Percentiles rank a stretch among this genome's conserved stretches.
phyloP scores from a whole-genome alignment of 1,284 basidiomycete species.

The Cryptococcus sp. region DNA sequence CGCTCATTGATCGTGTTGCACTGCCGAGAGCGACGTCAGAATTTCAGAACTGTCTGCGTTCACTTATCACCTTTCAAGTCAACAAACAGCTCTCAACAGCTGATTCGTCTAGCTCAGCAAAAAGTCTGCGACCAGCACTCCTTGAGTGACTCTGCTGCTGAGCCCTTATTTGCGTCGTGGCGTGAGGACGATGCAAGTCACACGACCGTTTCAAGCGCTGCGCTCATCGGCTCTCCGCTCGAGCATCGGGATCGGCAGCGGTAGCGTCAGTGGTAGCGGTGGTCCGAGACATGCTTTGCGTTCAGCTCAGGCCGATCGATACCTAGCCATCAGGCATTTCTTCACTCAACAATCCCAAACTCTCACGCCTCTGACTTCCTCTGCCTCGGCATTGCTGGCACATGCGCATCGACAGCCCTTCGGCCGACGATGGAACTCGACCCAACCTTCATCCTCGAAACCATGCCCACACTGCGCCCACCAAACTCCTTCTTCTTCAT shows the following conservation, averaged over 20 bases:
- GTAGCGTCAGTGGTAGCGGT: neutral
- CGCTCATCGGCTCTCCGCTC: constrained; percentile 6
- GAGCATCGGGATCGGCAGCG: neutral
- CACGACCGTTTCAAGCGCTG: constrained; percentile 4
- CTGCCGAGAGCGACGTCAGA: constrained; percentile 1
- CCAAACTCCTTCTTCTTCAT: constrained; percentile 8
- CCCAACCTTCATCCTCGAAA: constrained; percentile 49
- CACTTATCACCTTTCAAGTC: neutral
- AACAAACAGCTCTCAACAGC: neutral
- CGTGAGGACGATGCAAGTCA: constrained; percentile 1
- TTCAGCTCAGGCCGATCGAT: constrained; percentile 56
- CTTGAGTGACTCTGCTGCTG: neutral
- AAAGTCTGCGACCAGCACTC: neutral
- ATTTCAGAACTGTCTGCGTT: neutral
- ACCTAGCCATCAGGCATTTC: constrained; percentile 59
- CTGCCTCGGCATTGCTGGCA: neutral
- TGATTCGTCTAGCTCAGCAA: neutral
- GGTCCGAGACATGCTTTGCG: neutral
- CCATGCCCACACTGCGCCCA: constrained; percentile 23
- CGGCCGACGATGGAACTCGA: constrained; percentile 18
- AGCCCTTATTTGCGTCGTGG: neutral
- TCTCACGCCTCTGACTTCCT: constrained; percentile 3
- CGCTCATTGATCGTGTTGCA: too few species aligned
- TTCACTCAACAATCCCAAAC: constrained; percentile 54
- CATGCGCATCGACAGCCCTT: neutral